Base-by-base conservation (phyloP, 2,329 filamentous ascomycete species). In the Aspergillus sp. region DNA sequence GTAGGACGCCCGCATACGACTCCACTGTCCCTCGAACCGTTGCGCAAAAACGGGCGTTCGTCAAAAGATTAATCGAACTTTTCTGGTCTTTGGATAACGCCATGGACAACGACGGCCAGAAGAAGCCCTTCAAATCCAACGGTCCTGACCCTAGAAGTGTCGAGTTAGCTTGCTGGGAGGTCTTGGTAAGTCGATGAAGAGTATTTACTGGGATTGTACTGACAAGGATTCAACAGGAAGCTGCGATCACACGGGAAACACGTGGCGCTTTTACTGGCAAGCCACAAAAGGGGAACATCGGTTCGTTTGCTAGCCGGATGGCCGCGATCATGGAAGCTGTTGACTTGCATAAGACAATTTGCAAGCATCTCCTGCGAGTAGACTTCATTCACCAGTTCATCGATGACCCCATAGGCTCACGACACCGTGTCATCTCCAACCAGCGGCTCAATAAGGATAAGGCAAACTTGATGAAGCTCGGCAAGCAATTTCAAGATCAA, bases 321-420 rank as follows among this genome's bases (percentile, higher is more conserved):
- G 54, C 56, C 41, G 53, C 53, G 27, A 60, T 63, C 5, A 59
- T 70, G 4, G 54, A 65, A 9, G 57, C 57, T 17, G 56, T 71
- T 33, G 51, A 68, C 61, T 61, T 56, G 8, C 70, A 70, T 30
- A 77, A 77, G 61, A 72, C 73, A 0, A 72, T 77, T 33, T 76
- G 73, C 68, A 75, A 75, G 54, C 74, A 75, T 51, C 59, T 77
- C 11, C 58, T 75, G 15, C 74, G 75, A 48, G 61, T 69, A 2
- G 59, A 64, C 7, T 77, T 72, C 57, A 48, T 73, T 30, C 59
- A 66, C 44, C 61, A 62, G 4, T 68, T 77, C 44, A 66, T 77
- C 30, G 73, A 77, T 49, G 74, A 77, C 49, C 75, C 75, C 3
- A 47, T 63, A 17, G 65, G 56, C 12, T 58, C 66, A 19, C 58